A percentile compares a stretch with the other conserved stretches of the same genome.
These are phyloP conservation scores for Fusarium sp. DNA, from an alignment of 2,329 filamentous ascomycete genomes.

Conservation along the genomic window DNA sequence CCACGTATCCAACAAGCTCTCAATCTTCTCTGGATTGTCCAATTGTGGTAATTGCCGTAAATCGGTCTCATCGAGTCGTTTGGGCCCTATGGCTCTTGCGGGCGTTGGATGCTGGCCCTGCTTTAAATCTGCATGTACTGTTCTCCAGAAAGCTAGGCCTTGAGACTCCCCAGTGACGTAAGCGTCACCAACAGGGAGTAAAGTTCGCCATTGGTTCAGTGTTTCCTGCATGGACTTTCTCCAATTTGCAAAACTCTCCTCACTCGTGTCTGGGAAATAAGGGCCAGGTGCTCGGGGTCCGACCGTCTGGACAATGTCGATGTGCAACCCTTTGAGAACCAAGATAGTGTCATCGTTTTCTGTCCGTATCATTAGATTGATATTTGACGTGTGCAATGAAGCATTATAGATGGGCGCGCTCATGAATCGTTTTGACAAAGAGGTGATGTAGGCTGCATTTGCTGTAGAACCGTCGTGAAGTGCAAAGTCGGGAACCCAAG, in stretches of 20 bases:
- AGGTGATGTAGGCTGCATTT: conserved; percentile 3
- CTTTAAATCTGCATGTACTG: conserved; percentile 10
- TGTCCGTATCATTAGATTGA: background rate
- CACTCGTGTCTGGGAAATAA: background rate
- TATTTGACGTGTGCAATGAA: background rate
- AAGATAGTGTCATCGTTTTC: conserved; percentile 3
- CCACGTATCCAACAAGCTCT: conserved; percentile 7
- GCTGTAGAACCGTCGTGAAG: background rate
- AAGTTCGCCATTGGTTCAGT: background rate
- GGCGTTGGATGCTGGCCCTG: conserved; percentile 8
- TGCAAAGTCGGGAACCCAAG: conserved; percentile 16
- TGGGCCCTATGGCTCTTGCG: background rate
- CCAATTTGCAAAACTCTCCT: background rate
- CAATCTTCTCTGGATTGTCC: background rate
- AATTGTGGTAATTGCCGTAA: background rate
- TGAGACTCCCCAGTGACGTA: conserved; percentile 4
- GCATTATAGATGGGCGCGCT: background rate
- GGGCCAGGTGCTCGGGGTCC: background rate
- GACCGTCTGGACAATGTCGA: background rate
- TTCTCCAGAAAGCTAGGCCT: conserved; percentile 13
- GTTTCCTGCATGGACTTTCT: background rate
- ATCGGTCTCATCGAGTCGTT: conserved; percentile 6
- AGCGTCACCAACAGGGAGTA: accelerated
- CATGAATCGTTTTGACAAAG: conserved; percentile 6
- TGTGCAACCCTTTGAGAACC: background rate